Base-by-base conservation (phyloP, 129 eudicot species). In the carrot (Daucus carota) region DNA sequence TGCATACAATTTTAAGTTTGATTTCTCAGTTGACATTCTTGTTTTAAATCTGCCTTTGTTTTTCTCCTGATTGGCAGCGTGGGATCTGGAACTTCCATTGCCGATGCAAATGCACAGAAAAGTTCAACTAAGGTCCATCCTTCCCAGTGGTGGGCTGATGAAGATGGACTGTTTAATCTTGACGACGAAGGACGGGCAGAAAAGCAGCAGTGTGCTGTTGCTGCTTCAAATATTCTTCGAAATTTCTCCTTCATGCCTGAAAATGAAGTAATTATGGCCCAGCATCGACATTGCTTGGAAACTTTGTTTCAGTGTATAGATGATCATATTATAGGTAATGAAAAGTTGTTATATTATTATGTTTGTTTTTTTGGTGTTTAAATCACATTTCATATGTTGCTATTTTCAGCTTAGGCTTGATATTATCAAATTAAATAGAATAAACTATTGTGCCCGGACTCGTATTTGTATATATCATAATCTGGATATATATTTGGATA, bases 191-290 rank as follows among this genome's bases (percentile, higher is more conserved):
- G 97, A 42, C 87, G 97, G 36, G 88, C 89, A 15, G 99, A 95
- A 80, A 92, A 87, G 86, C 99, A 95, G 85, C 94, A 79, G 78
- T 92, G 97, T 92, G 99, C 99, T 76, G 90, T 92, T 81, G 97
- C 96, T 82, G 99, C 96, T 77, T 95, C 99, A 76, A 95, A 95
- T 76, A 87, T 95, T 75, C 87, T 95, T 33, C 91, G 99, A 28
- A 95, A 95, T 78, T 92, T 95, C 76, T 95, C 99, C 72, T 91
- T 91, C 82, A 95, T 95, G 97, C 86, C 96, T 14, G 99, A 95
- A 80, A 95, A 95, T 86, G 97, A 95, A 85, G 86, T 92, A 76
- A 85, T 92, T 1, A 95, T 95, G 99, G 97, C 92, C 46, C 99
- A 95, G 73, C 89, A 90, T 82, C 94, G 99, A 40, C 99, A 95